phyloP scores from a whole-genome alignment of 345 rosid genomes.

The Salix viminalis region DNA sequence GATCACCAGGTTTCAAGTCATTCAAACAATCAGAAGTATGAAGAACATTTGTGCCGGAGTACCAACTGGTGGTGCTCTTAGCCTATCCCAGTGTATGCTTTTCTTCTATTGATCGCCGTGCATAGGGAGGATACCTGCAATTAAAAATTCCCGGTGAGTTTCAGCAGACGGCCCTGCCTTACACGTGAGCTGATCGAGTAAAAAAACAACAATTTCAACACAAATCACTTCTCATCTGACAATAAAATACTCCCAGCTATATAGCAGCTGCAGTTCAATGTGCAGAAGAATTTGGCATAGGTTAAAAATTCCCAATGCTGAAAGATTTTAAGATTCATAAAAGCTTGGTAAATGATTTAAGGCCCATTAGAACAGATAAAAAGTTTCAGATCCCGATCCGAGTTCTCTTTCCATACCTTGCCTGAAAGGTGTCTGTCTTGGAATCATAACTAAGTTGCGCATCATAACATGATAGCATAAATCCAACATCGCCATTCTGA shows the following conservation, averaged over 20 bases:
- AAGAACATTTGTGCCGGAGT: conserved; percentile 64
- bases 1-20: conserved; percentile 77
- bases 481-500: conserved; percentile 92
- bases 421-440: conserved; percentile 64
- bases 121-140: conserved; percentile 79
- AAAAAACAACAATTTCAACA: neutral
- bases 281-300: neutral
- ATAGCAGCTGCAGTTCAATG: neutral
- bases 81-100: conserved; percentile 69
- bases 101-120: conserved; percentile 58
- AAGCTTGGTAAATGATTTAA: neutral
- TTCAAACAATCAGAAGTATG: conserved; percentile 58
- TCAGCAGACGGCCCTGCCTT: neutral
- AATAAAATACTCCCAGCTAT: neutral
- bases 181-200: neutral
- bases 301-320: neutral
- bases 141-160: neutral
- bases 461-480: conserved; percentile 93
- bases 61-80: conserved; percentile 70
- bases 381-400: neutral
- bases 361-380: neutral
- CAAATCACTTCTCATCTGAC: neutral
- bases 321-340: neutral
- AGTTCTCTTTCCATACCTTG: conserved; percentile 48
- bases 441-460: conserved; percentile 80